Evolutionary conservation across 139 green algal genomes (phyloP), one percentile per base, ranked within the genome.

Genomic region (Pycnococcus provasolii): DNA sequence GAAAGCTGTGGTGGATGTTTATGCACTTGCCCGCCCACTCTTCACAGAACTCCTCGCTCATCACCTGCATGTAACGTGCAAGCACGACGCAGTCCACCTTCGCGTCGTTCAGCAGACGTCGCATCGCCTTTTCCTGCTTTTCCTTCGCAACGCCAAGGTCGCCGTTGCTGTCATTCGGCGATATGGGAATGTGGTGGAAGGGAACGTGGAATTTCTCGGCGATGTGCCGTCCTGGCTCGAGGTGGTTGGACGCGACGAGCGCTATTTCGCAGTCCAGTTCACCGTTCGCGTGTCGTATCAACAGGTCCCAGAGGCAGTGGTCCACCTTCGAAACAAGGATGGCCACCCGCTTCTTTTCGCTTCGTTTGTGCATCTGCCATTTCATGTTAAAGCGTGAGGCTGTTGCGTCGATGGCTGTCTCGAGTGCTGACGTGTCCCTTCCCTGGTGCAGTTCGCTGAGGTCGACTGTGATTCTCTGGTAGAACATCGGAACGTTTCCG

Each of bases 1-100:
- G 65, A 78, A 92, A 94, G 44, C 51, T 77, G 77, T 94, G 87
- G 73, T 94, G 87, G 68, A 94, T 90, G 83, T 94, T 94, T 73
- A 94, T 90, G 66, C 26, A 39, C 15, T 13, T 45, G 26, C 60
- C 60, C 40, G 9, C 9, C 48, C 48, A 55, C 48, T 55, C 48
- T 42, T 52, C 40, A 42, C 60, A 66, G 26, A 66, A 66, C 6
- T 66, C 60, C 42, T 66, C 60, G 4, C 42, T 53, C 6, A 66
- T 41, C 13, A 66, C 60, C 26, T 66, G 60, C 60, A 66, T 66
- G 60, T 66, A 66, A 26, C 60, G 6, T 5, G 60, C 60, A 13
- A 66, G 60, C 4, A 66, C 60, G 39, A 66, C 26, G 37, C 48
- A 26, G 60, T 66, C 60, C 9, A 46, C 51, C 4, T 46, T 42